A percentile compares a stretch with the other conserved stretches of the same genome.
Evolutionary conservation across 2,329 filamentous ascomycete species (phyloP).

Genomic region (Ilyonectria mors-panacis): DNA sequence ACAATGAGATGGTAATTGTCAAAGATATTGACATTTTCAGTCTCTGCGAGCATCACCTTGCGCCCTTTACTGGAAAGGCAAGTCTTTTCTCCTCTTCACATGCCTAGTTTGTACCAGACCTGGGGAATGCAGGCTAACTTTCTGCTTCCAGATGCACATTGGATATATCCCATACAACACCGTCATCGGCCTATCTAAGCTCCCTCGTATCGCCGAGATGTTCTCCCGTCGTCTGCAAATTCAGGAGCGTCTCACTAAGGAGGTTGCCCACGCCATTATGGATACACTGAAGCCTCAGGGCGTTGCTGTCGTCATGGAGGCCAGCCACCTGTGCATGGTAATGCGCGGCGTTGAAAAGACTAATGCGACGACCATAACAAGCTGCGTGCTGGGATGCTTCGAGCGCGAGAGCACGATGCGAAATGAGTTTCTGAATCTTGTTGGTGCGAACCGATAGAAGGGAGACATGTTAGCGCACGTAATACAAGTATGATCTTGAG

Average conservation of each 20-base stretch:
- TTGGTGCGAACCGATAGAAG: slow-evolving; percentile 68
- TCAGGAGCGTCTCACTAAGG: slow-evolving; percentile 95
- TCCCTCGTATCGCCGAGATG: slow-evolving; percentile 97
- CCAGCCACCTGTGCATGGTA: slow-evolving; percentile 96
- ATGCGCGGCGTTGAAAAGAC: slow-evolving; percentile 99
- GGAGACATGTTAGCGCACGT: background rate
- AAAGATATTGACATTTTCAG: slow-evolving; percentile 97
- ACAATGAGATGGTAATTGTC: slow-evolving; percentile 97
- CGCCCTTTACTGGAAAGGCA: slow-evolving; percentile 96
- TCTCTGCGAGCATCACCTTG: slow-evolving; percentile 96
- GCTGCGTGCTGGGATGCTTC: slow-evolving; percentile 96
- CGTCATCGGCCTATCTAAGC: slow-evolving; percentile 95
- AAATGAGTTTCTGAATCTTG: slow-evolving; percentile 93
- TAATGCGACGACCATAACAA: slow-evolving; percentile 90
- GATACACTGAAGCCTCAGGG: slow-evolving; percentile 95
- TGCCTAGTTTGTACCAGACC: background rate
- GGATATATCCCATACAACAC: slow-evolving; percentile 94
- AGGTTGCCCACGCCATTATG: slow-evolving; percentile 93
- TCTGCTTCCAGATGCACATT: slow-evolving; percentile 86
- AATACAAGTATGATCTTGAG: background rate
- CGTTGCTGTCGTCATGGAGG: slow-evolving; percentile 98
- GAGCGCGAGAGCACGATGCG: slow-evolving; percentile 92
- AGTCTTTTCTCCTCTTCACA: slow-evolving; percentile 19
- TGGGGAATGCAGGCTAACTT: background rate
- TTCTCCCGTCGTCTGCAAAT: slow-evolving; percentile 94